Conservation (phyloP, 1,284 basidiomycete genomes). For the Cryptococcus neoformans region DNA sequence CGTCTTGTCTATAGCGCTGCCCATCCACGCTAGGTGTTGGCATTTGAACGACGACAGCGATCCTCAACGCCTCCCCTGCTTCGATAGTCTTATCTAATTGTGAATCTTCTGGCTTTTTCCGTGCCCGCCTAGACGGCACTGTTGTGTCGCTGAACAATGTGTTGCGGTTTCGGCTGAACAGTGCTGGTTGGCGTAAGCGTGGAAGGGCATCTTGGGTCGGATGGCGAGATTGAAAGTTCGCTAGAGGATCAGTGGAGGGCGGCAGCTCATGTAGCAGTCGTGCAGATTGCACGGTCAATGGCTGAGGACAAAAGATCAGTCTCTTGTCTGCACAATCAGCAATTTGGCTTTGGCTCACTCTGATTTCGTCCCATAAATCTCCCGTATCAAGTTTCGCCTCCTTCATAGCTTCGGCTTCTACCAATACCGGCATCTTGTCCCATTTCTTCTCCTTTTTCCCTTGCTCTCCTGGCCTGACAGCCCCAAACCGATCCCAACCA, state of each 20-base stretch:
- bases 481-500: constrained; percentile 13
- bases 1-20: constrained; percentile 8
- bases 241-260: too few relatives aligned
- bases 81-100: constrained; percentile 14
- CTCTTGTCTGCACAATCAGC: too few relatives aligned
- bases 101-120: too few relatives aligned
- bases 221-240: too few relatives aligned
- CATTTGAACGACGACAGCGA: constrained; percentile 41
- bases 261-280: neutral
- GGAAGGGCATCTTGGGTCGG: too few relatives aligned
- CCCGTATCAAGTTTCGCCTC: constrained; percentile 2
- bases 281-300: neutral
- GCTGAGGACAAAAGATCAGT: neutral
- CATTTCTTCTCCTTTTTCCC: constrained; percentile 4
- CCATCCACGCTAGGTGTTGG: constrained; percentile 10
- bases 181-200: too few relatives aligned
- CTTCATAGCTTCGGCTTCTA: constrained; percentile 4
- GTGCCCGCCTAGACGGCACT: too few relatives aligned
- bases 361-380: neutral
- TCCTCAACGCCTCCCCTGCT: constrained; percentile 26
- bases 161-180: too few relatives aligned
- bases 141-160: too few relatives aligned
- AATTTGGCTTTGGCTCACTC: neutral
- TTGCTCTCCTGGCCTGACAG: constrained; percentile 5
- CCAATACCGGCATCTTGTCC: constrained; percentile 7